These are phyloP conservation scores for Leishmania turanica DNA, from an alignment of 208 protist genomes.

Conservation along the genomic window DNA sequence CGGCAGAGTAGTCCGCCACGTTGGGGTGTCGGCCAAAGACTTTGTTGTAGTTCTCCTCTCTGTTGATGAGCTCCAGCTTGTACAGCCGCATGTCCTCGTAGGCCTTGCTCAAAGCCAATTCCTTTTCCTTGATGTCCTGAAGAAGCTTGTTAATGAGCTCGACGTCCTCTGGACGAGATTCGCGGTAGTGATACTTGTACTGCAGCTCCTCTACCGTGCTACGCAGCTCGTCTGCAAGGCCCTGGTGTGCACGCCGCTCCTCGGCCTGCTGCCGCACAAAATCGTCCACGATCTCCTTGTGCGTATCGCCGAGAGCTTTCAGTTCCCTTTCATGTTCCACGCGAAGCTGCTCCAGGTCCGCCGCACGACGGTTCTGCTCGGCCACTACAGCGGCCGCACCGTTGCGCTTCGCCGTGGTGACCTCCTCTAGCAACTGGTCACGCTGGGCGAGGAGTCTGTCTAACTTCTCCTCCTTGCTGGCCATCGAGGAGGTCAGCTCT, in stretches of 20 bases:
- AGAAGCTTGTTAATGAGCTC: constrained; percentile 90
- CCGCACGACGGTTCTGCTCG: constrained; percentile 28
- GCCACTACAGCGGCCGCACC: constrained; percentile 19
- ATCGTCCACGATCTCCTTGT: constrained; percentile 60
- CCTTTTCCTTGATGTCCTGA: constrained; percentile 69
- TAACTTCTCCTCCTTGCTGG: constrained; percentile 20
- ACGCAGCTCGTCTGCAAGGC: constrained; percentile 44
- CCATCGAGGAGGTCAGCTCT: constrained; percentile 14
- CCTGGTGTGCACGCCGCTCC: constrained; percentile 39
- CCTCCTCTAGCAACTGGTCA: constrained; percentile 21
- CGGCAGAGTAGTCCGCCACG: constrained; percentile 37
- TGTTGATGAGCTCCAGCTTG: constrained; percentile 95
- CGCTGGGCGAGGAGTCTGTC: constrained; percentile 30
- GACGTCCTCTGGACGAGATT: constrained; percentile 90
- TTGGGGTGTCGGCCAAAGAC: constrained; percentile 84
- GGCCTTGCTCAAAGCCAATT: constrained; percentile 76
- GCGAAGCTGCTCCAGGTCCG: constrained; percentile 33
- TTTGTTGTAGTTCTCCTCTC: constrained; percentile 96
- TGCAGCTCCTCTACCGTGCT: constrained; percentile 64
- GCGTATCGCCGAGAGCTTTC: constrained; percentile 34
- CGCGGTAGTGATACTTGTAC: constrained; percentile 91
- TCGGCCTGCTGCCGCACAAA: constrained; percentile 44
- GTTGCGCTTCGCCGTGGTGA: constrained; percentile 30
- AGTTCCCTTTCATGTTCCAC: constrained; percentile 36
- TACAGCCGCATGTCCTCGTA: constrained; percentile 92